phyloP scores from a whole-genome alignment of 2,329 filamentous ascomycete species.

The Falciphora oryzae region DNA sequence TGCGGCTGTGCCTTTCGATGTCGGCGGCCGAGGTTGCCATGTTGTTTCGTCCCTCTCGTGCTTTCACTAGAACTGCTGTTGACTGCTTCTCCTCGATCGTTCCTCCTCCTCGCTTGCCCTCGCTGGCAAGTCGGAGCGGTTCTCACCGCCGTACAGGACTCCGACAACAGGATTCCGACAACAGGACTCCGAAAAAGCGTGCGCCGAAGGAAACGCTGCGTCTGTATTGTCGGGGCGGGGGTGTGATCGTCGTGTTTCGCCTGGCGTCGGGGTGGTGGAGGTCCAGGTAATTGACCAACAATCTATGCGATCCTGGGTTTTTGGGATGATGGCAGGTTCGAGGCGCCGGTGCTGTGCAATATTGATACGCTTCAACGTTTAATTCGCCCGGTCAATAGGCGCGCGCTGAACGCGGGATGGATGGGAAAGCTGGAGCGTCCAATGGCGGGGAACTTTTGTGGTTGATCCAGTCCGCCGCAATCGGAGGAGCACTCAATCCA shows the following conservation, averaged over 20 bases:
- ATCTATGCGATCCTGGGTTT: no score
- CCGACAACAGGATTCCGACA: not conserved
- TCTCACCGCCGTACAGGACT: not conserved
- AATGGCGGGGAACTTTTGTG: not conserved
- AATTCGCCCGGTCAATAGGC: not conserved
- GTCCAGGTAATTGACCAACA: no score
- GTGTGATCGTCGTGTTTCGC: not conserved
- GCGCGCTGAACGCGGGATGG: no score
- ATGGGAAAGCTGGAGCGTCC: not conserved
- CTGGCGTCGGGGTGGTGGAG: not conserved
- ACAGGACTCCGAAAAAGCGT: not conserved
- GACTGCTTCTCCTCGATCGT: not conserved
- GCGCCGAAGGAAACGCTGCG: no score
- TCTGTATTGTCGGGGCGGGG: not conserved
- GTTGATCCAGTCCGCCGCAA: not conserved
- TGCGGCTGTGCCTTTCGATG: constrained; percentile 27
- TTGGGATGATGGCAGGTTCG: not conserved
- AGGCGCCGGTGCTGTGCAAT: no score
- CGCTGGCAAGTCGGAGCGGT: not conserved
- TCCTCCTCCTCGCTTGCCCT: not conserved
- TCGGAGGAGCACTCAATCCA: not conserved
- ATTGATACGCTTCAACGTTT: not conserved
- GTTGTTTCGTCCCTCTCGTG: not conserved
- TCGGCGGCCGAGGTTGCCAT: constrained; percentile 33
- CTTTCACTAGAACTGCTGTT: not conserved